A percentile compares a stretch with the other conserved stretches of the same genome.
Evolutionary conservation across 176 grass and related monocot genomes (phyloP).

Genomic region (Aegilops sharonensis): DNA sequence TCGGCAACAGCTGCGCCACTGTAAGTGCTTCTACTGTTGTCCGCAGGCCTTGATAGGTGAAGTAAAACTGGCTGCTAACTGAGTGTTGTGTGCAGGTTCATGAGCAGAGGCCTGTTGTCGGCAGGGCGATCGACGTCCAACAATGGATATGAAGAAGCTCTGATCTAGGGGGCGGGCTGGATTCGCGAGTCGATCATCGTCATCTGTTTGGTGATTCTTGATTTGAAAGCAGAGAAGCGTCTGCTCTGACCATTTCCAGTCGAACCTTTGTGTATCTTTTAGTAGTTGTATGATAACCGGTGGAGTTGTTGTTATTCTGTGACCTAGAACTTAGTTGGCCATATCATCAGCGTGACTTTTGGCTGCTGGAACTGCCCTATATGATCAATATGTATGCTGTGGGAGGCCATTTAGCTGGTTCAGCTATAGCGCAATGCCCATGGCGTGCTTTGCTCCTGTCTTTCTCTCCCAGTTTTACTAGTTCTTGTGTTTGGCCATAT

Average conservation of each 20-base stretch:
- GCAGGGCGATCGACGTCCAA: slow-evolving; percentile 56
- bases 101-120: slow-evolving; percentile 70
- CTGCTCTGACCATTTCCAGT: not conserved
- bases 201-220: slow-evolving; percentile 20
- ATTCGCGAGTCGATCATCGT: not conserved
- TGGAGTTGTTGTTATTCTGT: slow-evolving; percentile 28
- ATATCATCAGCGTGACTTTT: slow-evolving; percentile 14
- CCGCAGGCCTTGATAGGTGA: not conserved
- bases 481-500: too few species aligned
- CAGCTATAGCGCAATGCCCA: not conserved
- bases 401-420: slow-evolving; percentile 9
- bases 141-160: slow-evolving; percentile 64
- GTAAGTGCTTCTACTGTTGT: slow-evolving; percentile 34
- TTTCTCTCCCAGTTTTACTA: not conserved
- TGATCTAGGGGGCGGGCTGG: slow-evolving; percentile 21
- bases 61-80: not conserved
- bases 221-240: not conserved
- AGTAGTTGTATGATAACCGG: slow-evolving; percentile 13
- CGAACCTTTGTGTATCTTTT: slow-evolving; percentile 31
- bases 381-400: slow-evolving; percentile 30
- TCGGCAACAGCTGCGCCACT: slow-evolving; percentile 52
- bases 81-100: slow-evolving; percentile 44
- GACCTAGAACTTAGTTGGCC: slow-evolving; percentile 23
- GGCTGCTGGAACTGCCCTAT: slow-evolving; percentile 12
- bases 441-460: not conserved